Evolutionary conservation across 2,329 filamentous ascomycete genomes (phyloP), one percentile per base, ranked within the genome.

Genomic region (Ophiocordyceps australis): DNA sequence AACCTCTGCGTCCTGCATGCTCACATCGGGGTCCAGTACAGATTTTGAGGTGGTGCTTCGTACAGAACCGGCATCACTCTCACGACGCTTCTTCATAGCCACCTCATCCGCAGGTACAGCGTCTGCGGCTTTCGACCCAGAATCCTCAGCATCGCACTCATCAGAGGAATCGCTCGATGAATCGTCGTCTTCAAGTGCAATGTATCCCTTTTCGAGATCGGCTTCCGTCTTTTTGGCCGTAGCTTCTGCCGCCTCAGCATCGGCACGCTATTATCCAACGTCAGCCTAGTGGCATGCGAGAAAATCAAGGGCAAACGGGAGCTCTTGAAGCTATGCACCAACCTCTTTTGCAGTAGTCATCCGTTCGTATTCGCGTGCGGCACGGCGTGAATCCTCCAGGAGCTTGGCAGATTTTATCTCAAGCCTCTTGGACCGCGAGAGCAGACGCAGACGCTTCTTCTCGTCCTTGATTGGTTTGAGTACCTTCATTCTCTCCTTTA

Each of bases 391-490:
- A 29, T 59, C 47, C 1, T 37, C 39, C 35, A 55, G 35, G 18
- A 64, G 31, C 40, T 52, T 51, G 14, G 41, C 34, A 3, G 49
- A 54, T 38, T 58, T 42, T 3, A 36, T 38, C 37, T 57, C 50
- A 19, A 58, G 44, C 37, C 51, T 50, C 15, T 54, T 31, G 8
- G 42, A 38, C 28, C 50, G 49, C n/a, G 32, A 32, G 14, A 52
- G 43, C 25, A 58, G 35, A 13, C 47, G 49, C 25, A 42, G 37
- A 20, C 45, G 48, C 24, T 43, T 47, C 43, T 52, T 56, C 32
- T 55, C 51, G 7, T 41, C 33, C 35, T 53, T 53, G 25, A 23
- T 30, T n/a, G 35, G 32, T 28, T 42, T 41, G 22, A 38, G 39
- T 9, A 35, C 24, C 21, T 32, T 29, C 22, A 32, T 35, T 30